Evolutionary conservation across 2,329 filamentous ascomycete species (phyloP).

Genomic region (Sporothrix protearum): DNA sequence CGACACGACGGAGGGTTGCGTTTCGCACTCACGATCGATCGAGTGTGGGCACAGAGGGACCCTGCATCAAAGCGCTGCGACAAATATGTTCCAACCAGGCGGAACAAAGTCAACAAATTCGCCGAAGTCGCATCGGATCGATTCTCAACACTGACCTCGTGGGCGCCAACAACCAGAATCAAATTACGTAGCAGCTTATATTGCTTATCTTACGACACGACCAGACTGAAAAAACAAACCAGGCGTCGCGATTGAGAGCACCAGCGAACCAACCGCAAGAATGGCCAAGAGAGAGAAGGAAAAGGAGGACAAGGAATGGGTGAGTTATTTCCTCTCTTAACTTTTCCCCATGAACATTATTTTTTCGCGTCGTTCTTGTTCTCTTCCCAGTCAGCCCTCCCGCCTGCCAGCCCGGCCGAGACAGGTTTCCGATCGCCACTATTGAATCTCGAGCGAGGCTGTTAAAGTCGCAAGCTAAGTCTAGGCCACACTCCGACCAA

Average conservation of each 20-base stretch:
- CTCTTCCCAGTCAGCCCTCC: background rate
- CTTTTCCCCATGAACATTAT: background rate
- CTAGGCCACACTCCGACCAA: background rate
- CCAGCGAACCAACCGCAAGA: background rate
- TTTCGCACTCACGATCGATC: background rate
- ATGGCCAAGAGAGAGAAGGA: slow-evolving; percentile 18
- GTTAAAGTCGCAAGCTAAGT: background rate
- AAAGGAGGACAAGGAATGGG: slow-evolving; percentile 27
- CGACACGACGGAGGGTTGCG: background rate
- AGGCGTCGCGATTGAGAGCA: background rate
- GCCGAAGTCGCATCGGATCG: background rate
- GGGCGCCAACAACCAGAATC: background rate
- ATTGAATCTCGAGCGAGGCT: slow-evolving; percentile 1
- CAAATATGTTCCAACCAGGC: background rate
- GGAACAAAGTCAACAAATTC: background rate
- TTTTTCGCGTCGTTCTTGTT: background rate
- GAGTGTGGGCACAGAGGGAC: background rate
- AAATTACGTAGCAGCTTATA: slow-evolving; percentile 14
- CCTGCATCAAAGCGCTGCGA: background rate
- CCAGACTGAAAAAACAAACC: background rate
- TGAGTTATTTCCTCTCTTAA: slow-evolving; percentile 10
- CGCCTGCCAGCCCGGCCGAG: background rate
- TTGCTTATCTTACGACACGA: background rate
- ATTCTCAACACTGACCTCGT: background rate
- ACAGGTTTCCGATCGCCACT: background rate